These are phyloP conservation scores for Dictyostelium firmibasis DNA, from an alignment of 78 protist genomes.

Conservation along the genomic window DNA sequence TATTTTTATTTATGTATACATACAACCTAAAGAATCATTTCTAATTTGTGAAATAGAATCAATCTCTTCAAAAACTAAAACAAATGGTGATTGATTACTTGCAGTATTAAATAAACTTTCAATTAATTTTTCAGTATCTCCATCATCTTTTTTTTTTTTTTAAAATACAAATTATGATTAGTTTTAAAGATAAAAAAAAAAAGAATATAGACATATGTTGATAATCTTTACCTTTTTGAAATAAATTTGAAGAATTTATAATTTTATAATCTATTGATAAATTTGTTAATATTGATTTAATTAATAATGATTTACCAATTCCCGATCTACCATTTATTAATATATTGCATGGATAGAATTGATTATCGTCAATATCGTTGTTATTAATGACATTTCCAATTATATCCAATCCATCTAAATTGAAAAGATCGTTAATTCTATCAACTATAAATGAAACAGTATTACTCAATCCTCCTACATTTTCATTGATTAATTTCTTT, in stretches of 20 bases:
- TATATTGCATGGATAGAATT: conserved; percentile 6
- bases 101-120: neutral
- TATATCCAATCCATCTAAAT: neutral
- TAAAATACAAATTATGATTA: too few species aligned
- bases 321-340: conserved; percentile 47
- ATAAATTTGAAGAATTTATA: conserved; percentile 34
- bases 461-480: conserved; percentile 24
- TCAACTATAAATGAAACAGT: neutral
- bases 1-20: neutral
- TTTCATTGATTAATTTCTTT: neutral
- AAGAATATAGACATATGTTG: neutral
- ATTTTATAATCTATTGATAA: neutral
- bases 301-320: conserved; percentile 41
- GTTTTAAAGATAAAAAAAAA: neutral
- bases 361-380: neutral
- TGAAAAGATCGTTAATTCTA: neutral
- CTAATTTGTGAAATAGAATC: conserved; percentile 48
- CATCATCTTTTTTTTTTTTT: conserved; percentile 39
- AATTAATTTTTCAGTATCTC: conserved; percentile 50
- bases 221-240: conserved; percentile 8
- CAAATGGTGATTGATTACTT: conserved; percentile 8
- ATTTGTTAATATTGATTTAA: neutral
- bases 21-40: neutral
- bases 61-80: conserved; percentile 68
- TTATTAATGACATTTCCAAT: neutral